Evolutionary conservation across 768 basidiomycete genomes (phyloP).

Genomic region (Coprinopsis marcescibilis): DNA sequence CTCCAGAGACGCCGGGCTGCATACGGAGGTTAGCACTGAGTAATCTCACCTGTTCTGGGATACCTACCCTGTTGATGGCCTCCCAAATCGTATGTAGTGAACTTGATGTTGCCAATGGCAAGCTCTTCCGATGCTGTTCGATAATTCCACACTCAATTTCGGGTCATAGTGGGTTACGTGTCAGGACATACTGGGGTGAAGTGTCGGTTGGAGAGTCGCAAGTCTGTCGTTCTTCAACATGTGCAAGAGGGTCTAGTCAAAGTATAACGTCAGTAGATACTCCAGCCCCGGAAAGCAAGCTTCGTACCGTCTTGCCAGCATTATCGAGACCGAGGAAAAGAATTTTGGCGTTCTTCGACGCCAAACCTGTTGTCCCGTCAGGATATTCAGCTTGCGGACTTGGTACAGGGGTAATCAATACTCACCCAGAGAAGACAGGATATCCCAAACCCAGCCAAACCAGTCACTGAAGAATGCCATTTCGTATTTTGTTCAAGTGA

Average conservation of each 20-base stretch:
- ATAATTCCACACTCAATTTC: no score
- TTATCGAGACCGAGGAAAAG: constrained; percentile 98
- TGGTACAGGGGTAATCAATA: constrained; percentile 9
- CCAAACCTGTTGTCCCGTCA: constrained; percentile 49
- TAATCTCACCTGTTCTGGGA: neutral
- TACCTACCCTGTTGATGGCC: constrained; percentile 89
- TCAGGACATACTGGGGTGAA: constrained; percentile 83
- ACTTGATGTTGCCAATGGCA: constrained; percentile 98
- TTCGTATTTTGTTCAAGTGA: constrained; percentile 12
- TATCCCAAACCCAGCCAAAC: constrained; percentile 99
- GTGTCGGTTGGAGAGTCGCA: constrained; percentile 95
- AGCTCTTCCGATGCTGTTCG: constrained; percentile 93
- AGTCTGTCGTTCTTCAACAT: constrained; percentile 99
- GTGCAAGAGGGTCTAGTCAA: constrained; percentile 80
- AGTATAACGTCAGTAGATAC: constrained; percentile 7
- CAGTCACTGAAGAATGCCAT: constrained; percentile 85
- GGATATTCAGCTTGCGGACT: constrained; percentile 12
- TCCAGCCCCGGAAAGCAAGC: neutral
- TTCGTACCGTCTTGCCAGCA: constrained; percentile 93
- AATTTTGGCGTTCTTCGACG: constrained; percentile 99
- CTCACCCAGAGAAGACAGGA: constrained; percentile 89
- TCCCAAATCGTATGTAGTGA: constrained; percentile 97
- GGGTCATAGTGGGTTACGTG: constrained; percentile 5
- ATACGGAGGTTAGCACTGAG: constrained; percentile 7
- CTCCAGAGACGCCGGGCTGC: constrained; percentile 97